Percentiles rank a stretch among this genome's conserved stretches.
Evolutionary conservation across 345 rosid genomes (phyloP).

Genomic region (Triadica sebifera): DNA sequence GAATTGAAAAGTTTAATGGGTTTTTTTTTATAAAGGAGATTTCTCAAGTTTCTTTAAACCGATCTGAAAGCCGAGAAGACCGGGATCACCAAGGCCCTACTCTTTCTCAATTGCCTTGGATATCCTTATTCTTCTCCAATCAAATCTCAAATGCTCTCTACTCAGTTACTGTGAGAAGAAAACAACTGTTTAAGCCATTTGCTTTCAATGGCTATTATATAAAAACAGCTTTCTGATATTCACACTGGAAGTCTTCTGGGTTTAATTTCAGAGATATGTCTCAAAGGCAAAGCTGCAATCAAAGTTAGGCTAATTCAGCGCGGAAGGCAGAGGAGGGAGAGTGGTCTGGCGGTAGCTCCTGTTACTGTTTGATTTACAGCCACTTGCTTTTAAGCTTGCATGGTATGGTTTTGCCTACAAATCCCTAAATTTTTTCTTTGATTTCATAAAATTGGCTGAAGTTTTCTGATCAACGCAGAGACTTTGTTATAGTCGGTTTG

Average conservation of each 20-base stretch:
- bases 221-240: not conserved
- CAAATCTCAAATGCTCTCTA: not conserved
- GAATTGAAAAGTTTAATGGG: no score
- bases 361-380: not conserved
- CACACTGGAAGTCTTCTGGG: not conserved
- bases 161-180: not conserved
- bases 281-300: not conserved
- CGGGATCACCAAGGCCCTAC: not conserved
- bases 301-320: not conserved
- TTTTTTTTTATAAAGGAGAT: no score
- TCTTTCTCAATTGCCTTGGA: not conserved
- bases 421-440: not conserved
- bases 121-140: not conserved
- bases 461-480: not conserved
- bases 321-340: not conserved
- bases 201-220: not conserved
- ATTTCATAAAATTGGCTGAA: not conserved
- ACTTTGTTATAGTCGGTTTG: no score
- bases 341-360: not conserved
- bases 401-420: not conserved
- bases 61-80: not conserved
- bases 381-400: not conserved
- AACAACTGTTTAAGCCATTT: not conserved
- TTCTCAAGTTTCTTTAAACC: no score
- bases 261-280: not conserved